Evolutionary conservation across 1,139 yeast species (phyloP).

Genomic region (Nematodospora anomalae): DNA sequence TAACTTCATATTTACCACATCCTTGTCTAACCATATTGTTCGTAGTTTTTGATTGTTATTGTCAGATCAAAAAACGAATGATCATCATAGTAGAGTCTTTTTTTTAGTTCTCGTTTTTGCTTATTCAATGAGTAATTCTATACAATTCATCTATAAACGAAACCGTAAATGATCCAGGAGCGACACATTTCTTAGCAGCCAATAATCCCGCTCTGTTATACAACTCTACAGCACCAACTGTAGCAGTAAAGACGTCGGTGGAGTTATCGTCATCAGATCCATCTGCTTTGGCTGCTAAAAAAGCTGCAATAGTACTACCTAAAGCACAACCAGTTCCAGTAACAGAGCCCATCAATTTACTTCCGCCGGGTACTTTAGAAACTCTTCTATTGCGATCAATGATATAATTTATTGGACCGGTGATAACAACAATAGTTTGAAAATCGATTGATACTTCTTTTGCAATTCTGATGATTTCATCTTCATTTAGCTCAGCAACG

Average conservation of each 20-base stretch:
- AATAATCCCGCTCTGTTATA: conserved; percentile 66
- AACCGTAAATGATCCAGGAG: conserved; percentile 55
- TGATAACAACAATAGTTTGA: conserved; percentile 68
- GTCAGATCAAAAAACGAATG: neutral
- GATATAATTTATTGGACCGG: conserved; percentile 43
- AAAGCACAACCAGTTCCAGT: conserved; percentile 90
- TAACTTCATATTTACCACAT: conserved; percentile 11
- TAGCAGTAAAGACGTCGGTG: conserved; percentile 44
- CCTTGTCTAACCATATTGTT: conserved; percentile 18
- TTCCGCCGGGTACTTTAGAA: conserved; percentile 54
- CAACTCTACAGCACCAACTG: conserved; percentile 56
- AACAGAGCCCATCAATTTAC: conserved; percentile 64
- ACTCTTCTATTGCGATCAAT: conserved; percentile 19
- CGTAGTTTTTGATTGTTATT: neutral
- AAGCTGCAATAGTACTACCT: conserved; percentile 71
- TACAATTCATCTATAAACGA: conserved; percentile 48
- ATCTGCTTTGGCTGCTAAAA: conserved; percentile 48
- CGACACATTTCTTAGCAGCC: conserved; percentile 42
- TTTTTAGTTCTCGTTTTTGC: neutral
- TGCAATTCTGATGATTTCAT: conserved; percentile 42
- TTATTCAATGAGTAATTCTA: conserved; percentile 15
- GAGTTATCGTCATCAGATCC: conserved; percentile 12
- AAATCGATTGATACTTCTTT: conserved; percentile 53
- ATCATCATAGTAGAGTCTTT: no score
- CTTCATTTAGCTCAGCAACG: conserved; percentile 30